phyloP scores from a whole-genome alignment of 169 alveolate genomes.

The Theileria equi region DNA sequence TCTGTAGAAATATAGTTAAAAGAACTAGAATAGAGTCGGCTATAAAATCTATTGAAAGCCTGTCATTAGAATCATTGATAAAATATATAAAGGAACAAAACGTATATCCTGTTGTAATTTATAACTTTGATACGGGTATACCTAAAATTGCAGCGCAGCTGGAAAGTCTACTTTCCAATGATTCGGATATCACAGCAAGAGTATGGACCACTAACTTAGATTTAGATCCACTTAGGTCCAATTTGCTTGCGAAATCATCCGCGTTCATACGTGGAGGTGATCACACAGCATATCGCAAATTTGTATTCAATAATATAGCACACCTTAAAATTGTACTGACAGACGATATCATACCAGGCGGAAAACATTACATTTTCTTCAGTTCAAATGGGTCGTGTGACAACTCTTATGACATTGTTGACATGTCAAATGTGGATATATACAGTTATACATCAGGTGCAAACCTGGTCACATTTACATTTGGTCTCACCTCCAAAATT shows the following conservation, averaged over 20 bases:
- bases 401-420: neutral
- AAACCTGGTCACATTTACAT: slow-evolving; percentile 10
- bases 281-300: neutral
- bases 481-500: neutral
- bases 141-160: too few species aligned
- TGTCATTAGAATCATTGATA: neutral
- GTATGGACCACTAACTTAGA: too few species aligned
- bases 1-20: neutral
- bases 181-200: too few species aligned
- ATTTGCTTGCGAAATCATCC: neutral
- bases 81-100: slow-evolving; percentile 1
- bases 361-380: slow-evolving; percentile 16
- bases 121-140: neutral
- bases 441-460: slow-evolving; percentile 6
- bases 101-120: slow-evolving; percentile 9
- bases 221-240: neutral
- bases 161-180: too few species aligned
- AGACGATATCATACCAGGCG: neutral
- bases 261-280: neutral
- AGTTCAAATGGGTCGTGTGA: neutral
- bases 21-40: too few species aligned
- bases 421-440: neutral
- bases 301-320: neutral
- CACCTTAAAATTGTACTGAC: slow-evolving; percentile 15
- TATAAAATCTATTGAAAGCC: too few species aligned